Percentiles rank a stretch among this genome's conserved stretches.
Evolutionary conservation across 768 basidiomycete genomes (phyloP).

Genomic region (Tulasnella sp.): DNA sequence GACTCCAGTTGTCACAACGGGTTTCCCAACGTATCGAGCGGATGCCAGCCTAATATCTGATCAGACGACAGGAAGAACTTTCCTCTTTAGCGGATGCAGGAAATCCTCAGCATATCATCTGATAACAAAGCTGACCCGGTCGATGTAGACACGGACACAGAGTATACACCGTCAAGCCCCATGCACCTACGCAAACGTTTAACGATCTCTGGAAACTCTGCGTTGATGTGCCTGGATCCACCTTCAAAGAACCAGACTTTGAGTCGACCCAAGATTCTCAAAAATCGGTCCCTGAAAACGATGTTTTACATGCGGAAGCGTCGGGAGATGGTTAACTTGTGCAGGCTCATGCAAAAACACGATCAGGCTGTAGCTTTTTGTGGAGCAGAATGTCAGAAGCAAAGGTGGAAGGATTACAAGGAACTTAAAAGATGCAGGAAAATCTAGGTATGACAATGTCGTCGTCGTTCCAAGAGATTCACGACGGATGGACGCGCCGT

Average conservation of each 20-base stretch:
- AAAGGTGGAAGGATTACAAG: neutral
- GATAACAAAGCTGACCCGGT: neutral
- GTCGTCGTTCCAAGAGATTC: too few species aligned
- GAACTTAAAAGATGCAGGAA: too few species aligned
- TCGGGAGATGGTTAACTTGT: slow-evolving; percentile 33
- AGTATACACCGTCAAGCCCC: slow-evolving; percentile 26
- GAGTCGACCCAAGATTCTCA: slow-evolving; percentile 30
- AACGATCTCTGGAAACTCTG: slow-evolving; percentile 32
- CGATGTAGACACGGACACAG: slow-evolving; percentile 27
- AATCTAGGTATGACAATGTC: neutral
- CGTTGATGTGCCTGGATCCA: slow-evolving; percentile 27
- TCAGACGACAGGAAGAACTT: slow-evolving; percentile 28
- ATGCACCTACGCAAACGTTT: slow-evolving; percentile 24
- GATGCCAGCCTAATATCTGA: slow-evolving; percentile 27
- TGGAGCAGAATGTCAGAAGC: neutral
- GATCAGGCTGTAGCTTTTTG: neutral
- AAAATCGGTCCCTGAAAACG: slow-evolving; percentile 32
- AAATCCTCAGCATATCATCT: too few species aligned
- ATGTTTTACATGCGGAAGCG: slow-evolving; percentile 31
- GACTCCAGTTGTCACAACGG: slow-evolving; percentile 32
- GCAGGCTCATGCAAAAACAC: neutral
- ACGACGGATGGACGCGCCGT: too few species aligned
- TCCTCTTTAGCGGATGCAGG: slow-evolving; percentile 29
- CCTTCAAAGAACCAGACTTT: slow-evolving; percentile 29
- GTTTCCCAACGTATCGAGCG: slow-evolving; percentile 34